Evolutionary conservation across 2,329 filamentous ascomycete genomes (phyloP), one percentile per base, ranked within the genome.

Genomic region (Exophiala calicioides): DNA sequence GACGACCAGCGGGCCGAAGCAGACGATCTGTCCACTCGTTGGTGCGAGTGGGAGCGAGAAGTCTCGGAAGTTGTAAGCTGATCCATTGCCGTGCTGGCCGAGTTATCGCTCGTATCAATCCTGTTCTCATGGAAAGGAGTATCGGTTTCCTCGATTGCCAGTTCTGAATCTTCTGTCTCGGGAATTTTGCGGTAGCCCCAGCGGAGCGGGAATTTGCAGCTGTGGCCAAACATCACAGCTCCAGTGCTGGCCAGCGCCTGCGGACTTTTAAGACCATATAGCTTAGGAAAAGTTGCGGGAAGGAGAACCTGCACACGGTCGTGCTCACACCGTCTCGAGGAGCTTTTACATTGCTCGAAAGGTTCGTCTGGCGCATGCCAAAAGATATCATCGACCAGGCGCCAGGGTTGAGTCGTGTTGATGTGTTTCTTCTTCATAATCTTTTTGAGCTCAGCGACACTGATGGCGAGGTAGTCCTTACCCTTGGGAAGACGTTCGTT

Each of bases 381-480:
- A 23, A 52, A 29, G n/a, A 56, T 51, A 32, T 55, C 31, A 31
- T 52, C 33, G 8, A 39, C 47, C 12, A 58, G 35, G 30, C 38
- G 48, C 42, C 47, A 29, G 8, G 57, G 58, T 13, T 31, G 50
- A 19, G 34, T 27, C 7, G 55, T 23, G 13, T 47, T 36, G 35
- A 58, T 48, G 10, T 62, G 62, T n/a, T 58, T 23, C 2, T 45
- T 52, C n/a, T 60, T 49, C 43, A 65, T 62, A 16, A 67, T 62
- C 2, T 58, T 41, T 6, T 16, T 33, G 8, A 68, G 39, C 29
- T 67, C 60, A 1, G 48, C 26, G 9, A 57, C 55, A 12, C 52
- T 42, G 3, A 55, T 61, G 1, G 62, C 62, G 3, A 69, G 57
- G 38, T 64, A 66, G 26, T 60, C 63, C 27, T 53, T 56, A 4